A percentile compares a stretch with the other conserved stretches of the same genome.
These are phyloP conservation scores for Ceratocystis diversiconidia DNA, from an alignment of 2,329 filamentous ascomycete genomes.

Conservation along the genomic window DNA sequence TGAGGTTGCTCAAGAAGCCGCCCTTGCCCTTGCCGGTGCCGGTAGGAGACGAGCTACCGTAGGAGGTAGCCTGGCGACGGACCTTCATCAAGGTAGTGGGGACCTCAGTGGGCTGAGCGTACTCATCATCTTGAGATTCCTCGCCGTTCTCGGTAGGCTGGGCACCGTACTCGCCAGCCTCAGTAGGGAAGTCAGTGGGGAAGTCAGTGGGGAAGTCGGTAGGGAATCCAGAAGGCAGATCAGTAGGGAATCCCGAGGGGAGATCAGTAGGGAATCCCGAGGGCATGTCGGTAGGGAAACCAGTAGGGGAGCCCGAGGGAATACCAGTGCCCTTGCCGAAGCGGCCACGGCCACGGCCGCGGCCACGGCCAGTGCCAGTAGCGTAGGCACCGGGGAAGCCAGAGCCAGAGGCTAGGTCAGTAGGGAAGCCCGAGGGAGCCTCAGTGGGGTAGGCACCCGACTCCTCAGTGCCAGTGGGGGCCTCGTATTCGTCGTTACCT, in stretches of 20 bases:
- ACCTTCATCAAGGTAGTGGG: constrained; percentile 13
- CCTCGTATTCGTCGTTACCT: no score
- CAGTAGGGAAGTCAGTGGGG: no score
- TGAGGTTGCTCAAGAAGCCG: neutral
- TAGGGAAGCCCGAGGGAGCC: neutral
- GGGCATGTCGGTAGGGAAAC: neutral
- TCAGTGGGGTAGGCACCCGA: neutral
- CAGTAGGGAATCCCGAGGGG: no score
- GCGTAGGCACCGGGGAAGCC: no score
- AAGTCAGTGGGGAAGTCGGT: no score
- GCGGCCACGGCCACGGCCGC: no score
- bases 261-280: no score
- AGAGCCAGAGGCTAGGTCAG: neutral
- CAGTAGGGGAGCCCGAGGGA: neutral
- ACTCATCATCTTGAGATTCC: no score
- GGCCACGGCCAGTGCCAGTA: no score
- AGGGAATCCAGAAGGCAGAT: no score
- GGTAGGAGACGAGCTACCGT: neutral
- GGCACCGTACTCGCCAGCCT: no score
- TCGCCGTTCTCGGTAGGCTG: no score
- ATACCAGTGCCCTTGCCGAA: neutral
- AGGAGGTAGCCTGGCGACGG: constrained; percentile 2
- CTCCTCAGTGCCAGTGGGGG: neutral
- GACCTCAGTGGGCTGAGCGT: neutral
- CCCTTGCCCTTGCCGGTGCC: neutral